These are phyloP conservation scores for Xanthoceras sorbifolium DNA, from an alignment of 345 rosid genomes.

Conservation along the genomic window DNA sequence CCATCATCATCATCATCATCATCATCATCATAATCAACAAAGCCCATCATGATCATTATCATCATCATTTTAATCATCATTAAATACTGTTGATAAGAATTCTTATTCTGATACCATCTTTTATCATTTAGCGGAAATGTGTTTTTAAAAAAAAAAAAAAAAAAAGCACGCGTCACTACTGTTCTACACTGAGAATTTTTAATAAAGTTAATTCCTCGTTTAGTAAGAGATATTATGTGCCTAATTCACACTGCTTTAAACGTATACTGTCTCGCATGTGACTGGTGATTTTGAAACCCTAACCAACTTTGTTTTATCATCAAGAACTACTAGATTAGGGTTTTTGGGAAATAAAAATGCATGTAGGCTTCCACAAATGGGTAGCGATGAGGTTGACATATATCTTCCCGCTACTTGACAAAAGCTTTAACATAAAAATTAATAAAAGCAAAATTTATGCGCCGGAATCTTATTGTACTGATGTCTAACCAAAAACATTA, in stretches of 20 bases:
- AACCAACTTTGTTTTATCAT: constrained; percentile 32
- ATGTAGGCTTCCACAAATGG: constrained; percentile 12
- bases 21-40: too few species aligned
- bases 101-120: neutral
- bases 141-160: too few species aligned
- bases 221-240: constrained; percentile 34
- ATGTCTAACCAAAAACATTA: constrained; percentile 16
- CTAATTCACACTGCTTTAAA: constrained; percentile 40
- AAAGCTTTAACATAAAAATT: constrained; percentile 19
- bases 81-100: neutral
- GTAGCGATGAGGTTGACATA: constrained; percentile 12
- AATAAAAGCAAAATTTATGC: too few species aligned
- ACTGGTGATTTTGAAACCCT: constrained; percentile 38
- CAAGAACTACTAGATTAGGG: constrained; percentile 15
- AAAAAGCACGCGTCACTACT: too few species aligned
- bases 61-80: constrained; percentile 9
- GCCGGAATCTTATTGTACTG: constrained; percentile 21
- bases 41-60: neutral
- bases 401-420: constrained; percentile 16
- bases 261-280: constrained; percentile 24
- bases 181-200: too few species aligned
- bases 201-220: constrained; percentile 22
- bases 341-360: constrained; percentile 14
- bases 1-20: neutral
- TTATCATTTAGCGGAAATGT: too few species aligned